A percentile compares a stretch with the other conserved stretches of the same genome.
Evolutionary conservation across 495 filamentous ascomycete species (phyloP).

Genomic region (Amorphotheca resinae): DNA sequence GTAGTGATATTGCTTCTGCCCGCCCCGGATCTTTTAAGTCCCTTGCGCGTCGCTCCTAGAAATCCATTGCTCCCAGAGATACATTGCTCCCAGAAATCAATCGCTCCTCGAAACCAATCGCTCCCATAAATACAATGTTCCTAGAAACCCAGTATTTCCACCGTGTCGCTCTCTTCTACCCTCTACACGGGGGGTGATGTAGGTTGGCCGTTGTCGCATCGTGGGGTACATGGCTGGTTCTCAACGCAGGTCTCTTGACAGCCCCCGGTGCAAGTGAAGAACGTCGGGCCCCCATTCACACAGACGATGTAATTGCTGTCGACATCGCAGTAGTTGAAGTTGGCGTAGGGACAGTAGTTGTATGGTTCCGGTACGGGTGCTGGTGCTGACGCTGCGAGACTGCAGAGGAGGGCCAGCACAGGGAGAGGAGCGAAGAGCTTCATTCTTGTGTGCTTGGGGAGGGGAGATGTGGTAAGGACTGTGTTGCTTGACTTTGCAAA

Average conservation of each 20-base stretch:
- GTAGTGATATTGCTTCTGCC: too few species aligned
- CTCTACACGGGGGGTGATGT: not conserved
- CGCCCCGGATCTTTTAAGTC: too few species aligned
- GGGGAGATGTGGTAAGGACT: too few species aligned
- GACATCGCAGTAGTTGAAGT: not conserved
- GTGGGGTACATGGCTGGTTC: not conserved
- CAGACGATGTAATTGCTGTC: not conserved
- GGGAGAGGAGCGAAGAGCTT: not conserved
- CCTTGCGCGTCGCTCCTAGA: too few species aligned
- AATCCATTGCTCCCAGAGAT: too few species aligned
- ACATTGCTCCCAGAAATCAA: too few species aligned
- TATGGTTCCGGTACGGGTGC: not conserved
- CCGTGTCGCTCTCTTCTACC: too few species aligned
- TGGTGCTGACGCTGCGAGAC: not conserved
- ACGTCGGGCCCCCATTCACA: not conserved
- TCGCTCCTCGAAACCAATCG: too few species aligned
- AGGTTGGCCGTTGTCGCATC: not conserved
- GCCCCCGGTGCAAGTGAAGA: not conserved
- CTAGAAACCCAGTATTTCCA: too few species aligned
- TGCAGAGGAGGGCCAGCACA: not conserved
- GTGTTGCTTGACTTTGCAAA: too few species aligned
- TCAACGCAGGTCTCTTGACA: not conserved
- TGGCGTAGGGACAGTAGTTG: not conserved
- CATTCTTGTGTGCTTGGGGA: too few species aligned
- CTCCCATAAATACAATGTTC: too few species aligned